A percentile compares a stretch with the other conserved stretches of the same genome.
Conservation (phyloP, 768 basidiomycete genomes). For the Rhizopogon vinicolor region DNA sequence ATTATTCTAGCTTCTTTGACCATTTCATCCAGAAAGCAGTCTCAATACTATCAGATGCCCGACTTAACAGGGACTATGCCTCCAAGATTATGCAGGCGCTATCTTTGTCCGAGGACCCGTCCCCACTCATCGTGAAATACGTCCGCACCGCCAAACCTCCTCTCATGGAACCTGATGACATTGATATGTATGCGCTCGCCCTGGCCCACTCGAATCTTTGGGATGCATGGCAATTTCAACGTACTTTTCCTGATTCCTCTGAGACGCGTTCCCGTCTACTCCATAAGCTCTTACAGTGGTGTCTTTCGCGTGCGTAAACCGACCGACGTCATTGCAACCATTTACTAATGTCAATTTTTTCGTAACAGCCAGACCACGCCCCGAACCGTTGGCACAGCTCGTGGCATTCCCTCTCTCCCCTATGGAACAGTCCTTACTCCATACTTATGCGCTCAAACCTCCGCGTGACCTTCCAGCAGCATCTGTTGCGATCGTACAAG, state of each 20-base stretch:
- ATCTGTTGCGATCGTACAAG: constrained; percentile 59
- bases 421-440: constrained; percentile 58
- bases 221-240: constrained; percentile 75
- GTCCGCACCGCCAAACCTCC: constrained; percentile 72
- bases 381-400: constrained; percentile 53
- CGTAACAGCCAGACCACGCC: constrained; percentile 51
- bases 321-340: not conserved
- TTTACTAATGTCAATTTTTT: constrained; percentile 3
- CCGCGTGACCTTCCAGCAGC: constrained; percentile 41
- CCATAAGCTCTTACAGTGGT: constrained; percentile 61
- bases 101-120: constrained; percentile 35
- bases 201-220: constrained; percentile 59
- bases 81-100: constrained; percentile 73
- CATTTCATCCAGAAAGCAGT: constrained; percentile 53
- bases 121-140: constrained; percentile 63
- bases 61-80: constrained; percentile 70
- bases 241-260: constrained; percentile 59
- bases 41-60: constrained; percentile 65
- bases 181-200: constrained; percentile 66
- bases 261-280: constrained; percentile 51
- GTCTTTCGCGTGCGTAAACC: constrained; percentile 55
- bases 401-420: constrained; percentile 60
- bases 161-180: constrained; percentile 62
- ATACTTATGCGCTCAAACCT: constrained; percentile 54
- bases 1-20: not conserved